Conservation (phyloP, 2,329 filamentous ascomycete genomes). For the Aspergillus flavus region DNA sequence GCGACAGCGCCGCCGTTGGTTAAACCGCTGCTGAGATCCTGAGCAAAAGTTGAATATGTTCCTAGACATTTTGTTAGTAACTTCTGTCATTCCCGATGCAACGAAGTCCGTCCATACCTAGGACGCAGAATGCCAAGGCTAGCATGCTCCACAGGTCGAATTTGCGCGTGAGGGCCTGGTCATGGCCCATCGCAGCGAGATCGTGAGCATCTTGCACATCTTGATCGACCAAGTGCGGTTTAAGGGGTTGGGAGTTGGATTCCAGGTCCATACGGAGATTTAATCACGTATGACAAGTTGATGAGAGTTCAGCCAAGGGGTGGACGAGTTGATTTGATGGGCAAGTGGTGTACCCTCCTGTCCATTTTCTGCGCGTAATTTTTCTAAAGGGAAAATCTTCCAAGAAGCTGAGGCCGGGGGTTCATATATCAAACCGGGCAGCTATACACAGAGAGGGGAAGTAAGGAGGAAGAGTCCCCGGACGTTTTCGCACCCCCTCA, state of each 20-base stretch:
- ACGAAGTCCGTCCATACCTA: slow-evolving; percentile 36
- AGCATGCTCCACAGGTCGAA: slow-evolving; percentile 61
- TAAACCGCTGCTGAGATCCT: slow-evolving; percentile 55
- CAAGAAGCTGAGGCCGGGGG: neutral
- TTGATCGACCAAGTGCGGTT: slow-evolving; percentile 35
- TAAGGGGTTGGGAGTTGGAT: slow-evolving; percentile 26
- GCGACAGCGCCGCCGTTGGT: slow-evolving; percentile 67
- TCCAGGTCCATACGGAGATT: slow-evolving; percentile 32
- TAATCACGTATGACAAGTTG: neutral
- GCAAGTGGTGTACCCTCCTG: slow-evolving; percentile 16
- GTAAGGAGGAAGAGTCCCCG: neutral
- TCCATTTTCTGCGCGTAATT: slow-evolving; percentile 30
- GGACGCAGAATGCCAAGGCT: slow-evolving; percentile 58
- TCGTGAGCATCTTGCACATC: slow-evolving; percentile 44
- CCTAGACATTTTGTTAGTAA: slow-evolving; percentile 26
- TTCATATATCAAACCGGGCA: slow-evolving; percentile 2
- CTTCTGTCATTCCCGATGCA: neutral
- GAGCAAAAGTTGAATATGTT: slow-evolving; percentile 61
- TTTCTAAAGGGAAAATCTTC: neutral
- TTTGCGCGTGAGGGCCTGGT: slow-evolving; percentile 48
- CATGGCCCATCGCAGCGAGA: slow-evolving; percentile 46
- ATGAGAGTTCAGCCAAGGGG: slow-evolving; percentile 25
- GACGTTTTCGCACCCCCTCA: slow-evolving; percentile 2
- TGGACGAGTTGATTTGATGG: slow-evolving; percentile 23
- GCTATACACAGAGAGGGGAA: neutral